Base-by-base conservation (phyloP, 2,329 filamentous ascomycete genomes). In the Pochonia chlamydosporia region DNA sequence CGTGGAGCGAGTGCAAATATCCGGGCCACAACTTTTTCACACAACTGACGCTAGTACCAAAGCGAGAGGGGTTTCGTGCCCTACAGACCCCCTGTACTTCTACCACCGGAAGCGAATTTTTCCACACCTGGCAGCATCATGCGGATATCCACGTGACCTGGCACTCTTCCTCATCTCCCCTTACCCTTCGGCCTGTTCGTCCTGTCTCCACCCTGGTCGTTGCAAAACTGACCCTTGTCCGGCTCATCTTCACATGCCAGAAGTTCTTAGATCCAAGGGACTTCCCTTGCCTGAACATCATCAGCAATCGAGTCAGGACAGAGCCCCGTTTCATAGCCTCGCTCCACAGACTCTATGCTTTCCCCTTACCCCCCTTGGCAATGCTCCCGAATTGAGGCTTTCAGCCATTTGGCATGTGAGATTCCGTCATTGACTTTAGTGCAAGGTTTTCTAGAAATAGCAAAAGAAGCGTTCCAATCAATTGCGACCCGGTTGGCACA, bases 41-140 rank as follows among this genome's bases (percentile, higher is more conserved):
- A 33, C 49, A 39, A 43, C n/a, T 41, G 5, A 48, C 52, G 57
- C 51, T 54, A 57, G 55, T 55, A 51, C 53, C 54, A 55, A 50
- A 48, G 43, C 43, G 43, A 51, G 58, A 54, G 62, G 64, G 62
- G 58, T 56, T 63, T 54, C 48, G 47, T 65, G 65, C 65, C 65
- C 65, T 68, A 68, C 54, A 37, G 24, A 3, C 41, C 18, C 16
- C 7, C n/a, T n/a, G n/a, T n/a, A 24, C 25, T 33, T 43, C 18
- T 37, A 20, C 25, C 37, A 28, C 6, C 39, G 40, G 24, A 45
- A 42, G 37, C 47, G 47, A 49, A 36, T 30, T 9, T 31, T n/a
- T 41, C 16, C 2, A n/a, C n/a, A n/a, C n/a, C n/a, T 21, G 28
- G 33, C 18, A n/a, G 24, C 16, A n/a, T n/a, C n/a, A n/a, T n/a